Conservation (phyloP, 2,329 filamentous ascomycete genomes). For the Sarocladiaceae sp. region DNA sequence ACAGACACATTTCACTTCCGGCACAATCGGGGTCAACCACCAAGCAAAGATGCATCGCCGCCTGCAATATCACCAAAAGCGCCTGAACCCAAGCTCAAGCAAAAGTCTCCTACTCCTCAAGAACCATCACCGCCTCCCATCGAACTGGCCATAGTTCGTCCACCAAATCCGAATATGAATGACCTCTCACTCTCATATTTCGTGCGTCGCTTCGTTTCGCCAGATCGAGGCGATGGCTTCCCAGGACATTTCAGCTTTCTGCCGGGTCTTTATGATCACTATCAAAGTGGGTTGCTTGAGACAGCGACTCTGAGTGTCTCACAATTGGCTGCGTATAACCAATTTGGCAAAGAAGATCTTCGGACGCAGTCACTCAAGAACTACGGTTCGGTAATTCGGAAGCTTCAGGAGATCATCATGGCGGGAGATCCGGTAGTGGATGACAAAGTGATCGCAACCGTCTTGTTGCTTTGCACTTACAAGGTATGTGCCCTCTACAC, state of each 20-base stretch:
- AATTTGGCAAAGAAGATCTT: conserved; percentile 23
- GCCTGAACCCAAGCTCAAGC: background rate
- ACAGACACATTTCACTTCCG: conserved; percentile 31
- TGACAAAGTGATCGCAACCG: conserved; percentile 25
- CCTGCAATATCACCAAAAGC: background rate
- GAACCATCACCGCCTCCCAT: background rate
- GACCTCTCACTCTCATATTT: conserved; percentile 28
- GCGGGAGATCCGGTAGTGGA: conserved; percentile 20
- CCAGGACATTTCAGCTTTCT: conserved; percentile 29
- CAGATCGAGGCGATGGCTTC: conserved; percentile 22
- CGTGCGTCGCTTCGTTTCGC: conserved; percentile 27
- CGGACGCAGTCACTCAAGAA: conserved; percentile 23
- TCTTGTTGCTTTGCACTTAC: conserved; percentile 26
- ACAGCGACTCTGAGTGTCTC: conserved; percentile 28
- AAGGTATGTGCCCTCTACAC: conserved; percentile 15
- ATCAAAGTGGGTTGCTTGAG: conserved; percentile 23
- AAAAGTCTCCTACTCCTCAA: background rate
- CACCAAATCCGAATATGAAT: conserved; percentile 19
- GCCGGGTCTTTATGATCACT: conserved; percentile 22
- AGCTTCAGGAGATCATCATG: conserved; percentile 22
- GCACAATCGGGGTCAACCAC: conserved; percentile 15
- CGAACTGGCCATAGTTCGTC: conserved; percentile 8
- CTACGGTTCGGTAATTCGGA: conserved; percentile 23
- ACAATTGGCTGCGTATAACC: conserved; percentile 29
- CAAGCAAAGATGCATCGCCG: background rate